Conservation (phyloP, 371 early-diverging fungal genomes). For the Mucor lusitanicus region DNA sequence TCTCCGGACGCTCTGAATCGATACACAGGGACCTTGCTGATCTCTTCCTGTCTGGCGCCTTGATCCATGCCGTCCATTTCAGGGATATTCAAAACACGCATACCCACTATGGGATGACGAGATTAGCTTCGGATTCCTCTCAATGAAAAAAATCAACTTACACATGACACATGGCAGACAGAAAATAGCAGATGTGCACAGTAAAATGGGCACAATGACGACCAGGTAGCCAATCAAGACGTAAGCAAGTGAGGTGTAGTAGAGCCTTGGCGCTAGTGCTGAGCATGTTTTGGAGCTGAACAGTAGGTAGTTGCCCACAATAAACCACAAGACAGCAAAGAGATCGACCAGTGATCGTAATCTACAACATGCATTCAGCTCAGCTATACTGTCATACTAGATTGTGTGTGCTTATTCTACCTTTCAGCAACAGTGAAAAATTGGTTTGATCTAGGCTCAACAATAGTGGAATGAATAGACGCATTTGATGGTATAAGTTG, state of each 20-base stretch:
- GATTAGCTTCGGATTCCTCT: background rate
- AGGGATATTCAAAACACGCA: constrained; percentile 10
- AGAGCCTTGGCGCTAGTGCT: constrained; percentile 17
- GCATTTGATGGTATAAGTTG: background rate
- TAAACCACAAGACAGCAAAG: constrained; percentile 63
- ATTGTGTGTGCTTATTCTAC: background rate
- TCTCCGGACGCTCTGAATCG: constrained; percentile 19
- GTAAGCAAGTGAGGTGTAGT: constrained; percentile 54
- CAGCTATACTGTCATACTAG: background rate
- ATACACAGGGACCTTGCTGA: constrained; percentile 44
- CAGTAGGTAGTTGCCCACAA: constrained; percentile 68
- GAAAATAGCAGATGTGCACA: constrained; percentile 63
- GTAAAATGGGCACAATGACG: constrained; percentile 56
- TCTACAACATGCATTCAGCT: background rate
- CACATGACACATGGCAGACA: constrained; percentile 52
- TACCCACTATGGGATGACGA: background rate
- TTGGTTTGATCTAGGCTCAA: background rate
- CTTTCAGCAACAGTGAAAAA: constrained; percentile 8
- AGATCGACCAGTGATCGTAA: constrained; percentile 50
- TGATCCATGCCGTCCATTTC: background rate
- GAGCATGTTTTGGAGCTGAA: constrained; percentile 58
- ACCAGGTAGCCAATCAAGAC: constrained; percentile 66
- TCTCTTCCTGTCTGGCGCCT: background rate
- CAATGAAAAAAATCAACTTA: background rate
- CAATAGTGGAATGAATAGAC: background rate